Percentiles rank a stretch among this genome's conserved stretches.
These are phyloP conservation scores for Phylloporus sp. DNA, from an alignment of 768 basidiomycete species.

Conservation along the genomic window DNA sequence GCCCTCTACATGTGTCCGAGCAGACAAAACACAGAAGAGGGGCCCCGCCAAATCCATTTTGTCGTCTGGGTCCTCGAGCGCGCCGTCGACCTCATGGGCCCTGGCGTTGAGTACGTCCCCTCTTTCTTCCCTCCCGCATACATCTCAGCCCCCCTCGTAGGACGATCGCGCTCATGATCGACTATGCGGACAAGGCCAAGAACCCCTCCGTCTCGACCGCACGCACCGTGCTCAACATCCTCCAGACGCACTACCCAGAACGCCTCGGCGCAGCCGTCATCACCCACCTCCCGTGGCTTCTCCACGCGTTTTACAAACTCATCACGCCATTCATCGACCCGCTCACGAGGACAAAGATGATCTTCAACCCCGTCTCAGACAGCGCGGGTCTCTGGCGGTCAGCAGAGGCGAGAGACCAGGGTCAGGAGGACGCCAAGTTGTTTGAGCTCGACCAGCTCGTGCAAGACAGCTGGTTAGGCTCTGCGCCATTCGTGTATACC, in stretches of 20 bases:
- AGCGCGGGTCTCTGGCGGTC: slow-evolving; percentile 26
- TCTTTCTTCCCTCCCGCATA: not conserved
- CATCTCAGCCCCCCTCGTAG: slow-evolving; percentile 32
- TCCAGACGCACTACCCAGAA: slow-evolving; percentile 85
- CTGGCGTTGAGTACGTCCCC: slow-evolving; percentile 70
- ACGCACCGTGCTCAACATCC: slow-evolving; percentile 50
- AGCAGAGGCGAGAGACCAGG: slow-evolving; percentile 19
- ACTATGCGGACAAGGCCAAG: slow-evolving; percentile 73
- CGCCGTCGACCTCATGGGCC: slow-evolving; percentile 69
- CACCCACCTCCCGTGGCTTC: slow-evolving; percentile 75
- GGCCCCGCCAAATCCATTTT: slow-evolving; percentile 65
- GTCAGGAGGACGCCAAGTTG: slow-evolving; percentile 29
- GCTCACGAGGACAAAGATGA: slow-evolving; percentile 68
- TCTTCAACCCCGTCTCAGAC: slow-evolving; percentile 58
- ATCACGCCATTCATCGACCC: slow-evolving; percentile 84
- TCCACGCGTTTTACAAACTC: slow-evolving; percentile 72
- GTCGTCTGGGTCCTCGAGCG: slow-evolving; percentile 78
- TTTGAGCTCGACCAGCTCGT: slow-evolving; percentile 71
- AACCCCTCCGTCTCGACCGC: slow-evolving; percentile 41
- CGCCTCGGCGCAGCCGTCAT: slow-evolving; percentile 73
- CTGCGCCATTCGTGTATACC: slow-evolving; percentile 61
- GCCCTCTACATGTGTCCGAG: slow-evolving; percentile 63
- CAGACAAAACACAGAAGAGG: slow-evolving; percentile 76
- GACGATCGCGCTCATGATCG: slow-evolving; percentile 66
- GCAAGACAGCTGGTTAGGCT: slow-evolving; percentile 67